Evolutionary conservation across 345 rosid genomes (phyloP).

Genomic region (Euphorbia lathyris): DNA sequence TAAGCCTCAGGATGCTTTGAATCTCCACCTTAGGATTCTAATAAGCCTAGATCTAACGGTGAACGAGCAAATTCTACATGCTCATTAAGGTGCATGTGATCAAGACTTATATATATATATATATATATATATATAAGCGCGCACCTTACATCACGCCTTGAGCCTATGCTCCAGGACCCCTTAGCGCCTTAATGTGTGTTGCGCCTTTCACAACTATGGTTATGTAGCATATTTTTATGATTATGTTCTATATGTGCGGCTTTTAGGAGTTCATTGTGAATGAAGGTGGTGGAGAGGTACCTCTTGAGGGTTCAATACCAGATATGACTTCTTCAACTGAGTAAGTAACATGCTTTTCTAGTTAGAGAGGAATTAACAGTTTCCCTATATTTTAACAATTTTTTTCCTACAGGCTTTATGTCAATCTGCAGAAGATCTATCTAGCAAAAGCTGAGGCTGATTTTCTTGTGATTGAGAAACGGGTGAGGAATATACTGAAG

Average conservation of each 20-base stretch:
- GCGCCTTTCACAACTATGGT: too few relatives aligned
- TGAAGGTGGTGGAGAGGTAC: slow-evolving; percentile 91
- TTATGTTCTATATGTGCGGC: slow-evolving; percentile 7
- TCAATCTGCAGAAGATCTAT: slow-evolving; percentile 82
- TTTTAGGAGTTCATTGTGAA: slow-evolving; percentile 74
- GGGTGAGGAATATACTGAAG: slow-evolving; percentile 56
- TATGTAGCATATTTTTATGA: background rate
- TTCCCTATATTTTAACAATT: background rate
- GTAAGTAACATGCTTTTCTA: slow-evolving; percentile 39
- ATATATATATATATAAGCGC: too few relatives aligned
- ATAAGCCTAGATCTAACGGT: too few relatives aligned
- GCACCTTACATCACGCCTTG: too few relatives aligned
- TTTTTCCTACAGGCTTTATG: slow-evolving; percentile 61
- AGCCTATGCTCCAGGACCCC: too few relatives aligned
- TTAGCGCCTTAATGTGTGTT: too few relatives aligned
- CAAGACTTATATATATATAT: too few relatives aligned
- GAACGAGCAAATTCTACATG: too few relatives aligned
- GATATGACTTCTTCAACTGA: slow-evolving; percentile 99
- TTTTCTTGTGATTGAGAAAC: slow-evolving; percentile 65
- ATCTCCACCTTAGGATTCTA: too few relatives aligned
- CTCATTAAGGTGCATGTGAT: too few relatives aligned
- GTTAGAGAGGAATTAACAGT: background rate
- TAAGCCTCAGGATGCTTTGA: too few relatives aligned
- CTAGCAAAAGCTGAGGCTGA: slow-evolving; percentile 93
- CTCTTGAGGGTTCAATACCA: slow-evolving; percentile 97